These are phyloP conservation scores for Xylaria cubensis DNA, from an alignment of 495 filamentous ascomycete genomes.

Conservation along the genomic window DNA sequence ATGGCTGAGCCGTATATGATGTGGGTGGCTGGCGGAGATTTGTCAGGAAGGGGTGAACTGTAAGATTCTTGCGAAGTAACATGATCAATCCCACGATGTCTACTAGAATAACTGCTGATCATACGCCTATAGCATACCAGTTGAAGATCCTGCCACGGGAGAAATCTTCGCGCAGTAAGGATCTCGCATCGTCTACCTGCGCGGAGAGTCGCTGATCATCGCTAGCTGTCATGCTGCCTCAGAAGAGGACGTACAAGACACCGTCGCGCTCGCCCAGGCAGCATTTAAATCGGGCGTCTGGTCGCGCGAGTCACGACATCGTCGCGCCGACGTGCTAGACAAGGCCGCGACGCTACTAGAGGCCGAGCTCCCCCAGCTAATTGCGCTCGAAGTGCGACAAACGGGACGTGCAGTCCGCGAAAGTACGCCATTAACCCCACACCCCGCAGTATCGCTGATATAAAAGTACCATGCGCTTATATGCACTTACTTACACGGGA, in stretches of 20 bases:
- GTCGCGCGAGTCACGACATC: constrained; percentile 60
- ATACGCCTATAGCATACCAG: constrained; percentile 36
- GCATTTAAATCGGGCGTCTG: constrained; percentile 63
- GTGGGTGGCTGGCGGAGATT: constrained; percentile 44
- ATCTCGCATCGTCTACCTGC: background rate
- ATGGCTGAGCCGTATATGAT: constrained; percentile 33
- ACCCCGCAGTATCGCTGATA: background rate
- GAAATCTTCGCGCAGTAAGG: constrained; percentile 46
- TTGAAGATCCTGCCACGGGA: constrained; percentile 47
- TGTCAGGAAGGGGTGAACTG: constrained; percentile 36
- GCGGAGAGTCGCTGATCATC: constrained; percentile 22
- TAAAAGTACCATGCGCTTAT: no score
- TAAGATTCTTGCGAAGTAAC: constrained; percentile 20
- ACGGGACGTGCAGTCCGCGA: constrained; percentile 69
- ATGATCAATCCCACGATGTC: background rate
- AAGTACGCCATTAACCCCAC: constrained; percentile 33
- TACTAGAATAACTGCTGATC: background rate
- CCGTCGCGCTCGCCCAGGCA: constrained; percentile 53
- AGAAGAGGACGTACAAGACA: constrained; percentile 51
- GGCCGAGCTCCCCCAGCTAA: constrained; percentile 55
- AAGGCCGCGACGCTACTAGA: constrained; percentile 60
- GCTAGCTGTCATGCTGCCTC: constrained; percentile 60
- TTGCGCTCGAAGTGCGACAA: constrained; percentile 64
- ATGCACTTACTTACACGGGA: background rate
- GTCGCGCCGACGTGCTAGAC: constrained; percentile 63